Evolutionary conservation across 2,329 filamentous ascomycete genomes (phyloP).

Genomic region (Penicillium brevicompactum): DNA sequence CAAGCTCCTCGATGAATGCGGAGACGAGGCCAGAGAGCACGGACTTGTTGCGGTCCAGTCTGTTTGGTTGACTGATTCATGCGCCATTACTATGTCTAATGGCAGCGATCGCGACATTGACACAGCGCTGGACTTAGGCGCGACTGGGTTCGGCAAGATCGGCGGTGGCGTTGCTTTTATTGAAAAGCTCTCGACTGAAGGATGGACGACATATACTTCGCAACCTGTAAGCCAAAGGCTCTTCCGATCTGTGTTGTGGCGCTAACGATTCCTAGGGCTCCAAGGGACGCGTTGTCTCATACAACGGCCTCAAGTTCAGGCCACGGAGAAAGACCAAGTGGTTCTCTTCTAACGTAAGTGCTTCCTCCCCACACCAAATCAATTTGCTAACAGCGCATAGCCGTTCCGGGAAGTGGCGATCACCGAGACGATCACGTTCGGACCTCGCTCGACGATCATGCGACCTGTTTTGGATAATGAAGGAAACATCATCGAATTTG

Average conservation of each 20-base stretch:
- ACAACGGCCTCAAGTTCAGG: not conserved
- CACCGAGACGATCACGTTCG: not conserved
- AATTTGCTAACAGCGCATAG: too few species aligned
- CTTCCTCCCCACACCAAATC: too few species aligned
- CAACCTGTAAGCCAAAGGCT: not conserved
- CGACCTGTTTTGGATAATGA: not conserved
- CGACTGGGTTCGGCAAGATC: not conserved
- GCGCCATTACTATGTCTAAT: not conserved
- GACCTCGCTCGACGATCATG: not conserved
- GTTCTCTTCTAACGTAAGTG: not conserved
- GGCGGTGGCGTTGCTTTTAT: not conserved
- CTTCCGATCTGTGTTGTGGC: too few species aligned
- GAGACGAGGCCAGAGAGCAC: not conserved
- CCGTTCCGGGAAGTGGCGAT: too few species aligned
- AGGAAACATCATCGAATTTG: not conserved
- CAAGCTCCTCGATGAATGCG: not conserved
- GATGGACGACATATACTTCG: not conserved
- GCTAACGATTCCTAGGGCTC: not conserved
- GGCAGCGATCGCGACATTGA: not conserved
- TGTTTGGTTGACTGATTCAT: not conserved
- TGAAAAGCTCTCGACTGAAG: not conserved
- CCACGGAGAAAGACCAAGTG: not conserved
- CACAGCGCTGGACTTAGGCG: not conserved
- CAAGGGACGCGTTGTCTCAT: not conserved
- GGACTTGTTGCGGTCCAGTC: not conserved